Percentiles rank a stretch among this genome's conserved stretches.
These are phyloP conservation scores for Scutellaria baicalensis DNA, from an alignment of 257 asterid species.

Conservation along the genomic window DNA sequence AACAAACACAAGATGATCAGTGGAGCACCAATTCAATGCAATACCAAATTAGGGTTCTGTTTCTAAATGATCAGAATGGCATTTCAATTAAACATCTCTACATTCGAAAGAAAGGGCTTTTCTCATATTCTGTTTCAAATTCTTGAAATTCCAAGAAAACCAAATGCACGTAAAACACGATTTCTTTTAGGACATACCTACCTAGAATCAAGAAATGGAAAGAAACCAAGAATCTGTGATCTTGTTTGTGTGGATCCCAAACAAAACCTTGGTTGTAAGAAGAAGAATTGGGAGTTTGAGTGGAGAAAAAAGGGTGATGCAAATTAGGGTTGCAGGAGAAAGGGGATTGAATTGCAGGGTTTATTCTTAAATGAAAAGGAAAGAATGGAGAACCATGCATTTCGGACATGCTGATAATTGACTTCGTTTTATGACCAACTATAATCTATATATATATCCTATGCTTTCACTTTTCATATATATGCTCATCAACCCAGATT, in stretches of 20 bases:
- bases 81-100: background rate
- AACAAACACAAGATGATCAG: background rate
- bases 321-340: conserved; percentile 19
- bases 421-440: conserved; percentile 2
- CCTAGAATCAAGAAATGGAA: conserved; percentile 14
- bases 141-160: background rate
- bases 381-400: conserved; percentile 34
- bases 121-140: background rate
- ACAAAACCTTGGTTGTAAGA: conserved; percentile 21
- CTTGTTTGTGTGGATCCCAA: background rate
- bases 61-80: background rate
- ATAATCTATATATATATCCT: background rate
- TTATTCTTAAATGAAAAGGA: conserved; percentile 19
- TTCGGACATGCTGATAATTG: conserved; percentile 32
- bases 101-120: background rate
- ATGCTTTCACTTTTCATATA: too few relatives aligned
- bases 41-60: background rate
- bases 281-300: conserved; percentile 1
- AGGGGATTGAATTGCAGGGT: conserved; percentile 31
- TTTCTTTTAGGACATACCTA: conserved; percentile 12
- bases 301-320: conserved; percentile 9
- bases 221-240: conserved; percentile 7
- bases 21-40: background rate
- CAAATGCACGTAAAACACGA: background rate
- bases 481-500: too few relatives aligned